Evolutionary conservation across 495 filamentous ascomycete genomes (phyloP), one percentile per base, ranked within the genome.

Genomic region (Penicillium waksmanii): DNA sequence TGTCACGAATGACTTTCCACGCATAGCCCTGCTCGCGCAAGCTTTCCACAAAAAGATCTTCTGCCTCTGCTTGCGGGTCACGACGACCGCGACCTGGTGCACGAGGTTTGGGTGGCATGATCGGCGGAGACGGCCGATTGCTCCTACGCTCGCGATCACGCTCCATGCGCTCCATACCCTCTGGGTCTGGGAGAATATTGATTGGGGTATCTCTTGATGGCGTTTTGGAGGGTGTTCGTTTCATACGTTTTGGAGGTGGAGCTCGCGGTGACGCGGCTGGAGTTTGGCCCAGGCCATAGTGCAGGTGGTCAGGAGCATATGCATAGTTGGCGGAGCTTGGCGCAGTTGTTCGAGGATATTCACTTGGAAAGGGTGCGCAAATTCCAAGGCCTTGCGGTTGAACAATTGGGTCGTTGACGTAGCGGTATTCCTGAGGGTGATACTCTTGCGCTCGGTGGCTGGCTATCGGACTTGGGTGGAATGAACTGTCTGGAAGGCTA

Each of bases 1-100:
- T 81, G 19, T 80, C 76, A 2, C 86, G 85, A 54, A 91, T 86
- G 62, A 82, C 79, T 64, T 88, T 91, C 88, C 88, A 91, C 7
- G 87, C 80, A 10, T 87, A 73, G 47, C 82, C 82, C 66, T 89
- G 82, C 47, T 90, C 82, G 38, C 89, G 88, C 57, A 90, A 84
- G 18, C 84, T 75, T 64, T 85, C 81, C 9, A 90, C 79, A 53
- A 89, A 85, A 15, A 85, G 74, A 58, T 84, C 82, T 65, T 91
- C 89, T 57, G 89, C 87, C 58, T 90, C 87, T 34, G 73, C 80
- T 62, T 75, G 78, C 10, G 74, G 80, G 58, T 78, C 80, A 56
- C 72, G 72, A 57, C 72, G 78, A 42, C 69, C 74, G 42, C 72
- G 72, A 25, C 78, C 69, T 15, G 77, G 66, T n/a, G 75, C 68